Percentiles rank a stretch among this genome's conserved stretches.
Evolutionary conservation across 2,329 filamentous ascomycete species (phyloP).

Genomic region (Aaosphaeria arxii): DNA sequence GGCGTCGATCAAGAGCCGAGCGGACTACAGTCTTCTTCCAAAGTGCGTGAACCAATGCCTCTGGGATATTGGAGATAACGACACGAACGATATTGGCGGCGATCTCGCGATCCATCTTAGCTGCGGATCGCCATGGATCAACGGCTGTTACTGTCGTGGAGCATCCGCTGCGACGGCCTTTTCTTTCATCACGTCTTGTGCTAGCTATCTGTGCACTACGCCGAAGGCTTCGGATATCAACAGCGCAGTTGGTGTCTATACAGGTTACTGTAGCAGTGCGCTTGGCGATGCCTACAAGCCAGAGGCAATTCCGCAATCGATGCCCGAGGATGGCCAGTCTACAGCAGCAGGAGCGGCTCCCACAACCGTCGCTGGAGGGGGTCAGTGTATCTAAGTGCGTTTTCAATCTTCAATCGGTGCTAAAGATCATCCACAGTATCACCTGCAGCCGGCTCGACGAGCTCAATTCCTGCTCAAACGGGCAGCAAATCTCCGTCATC

Average conservation of each 20-base stretch:
- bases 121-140: slow-evolving; percentile 8
- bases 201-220: slow-evolving; percentile 8
- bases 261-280: slow-evolving; percentile 10
- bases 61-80: slow-evolving; percentile 10
- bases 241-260: slow-evolving; percentile 7
- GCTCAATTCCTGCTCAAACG: too few relatives aligned
- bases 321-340: neutral
- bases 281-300: slow-evolving; percentile 10
- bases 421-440: too few relatives aligned
- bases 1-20: slow-evolving; percentile 7
- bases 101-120: slow-evolving; percentile 10
- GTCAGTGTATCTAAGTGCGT: too few relatives aligned
- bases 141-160: slow-evolving; percentile 9
- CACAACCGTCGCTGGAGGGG: neutral
- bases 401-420: too few relatives aligned
- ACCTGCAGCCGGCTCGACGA: too few relatives aligned
- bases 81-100: slow-evolving; percentile 7
- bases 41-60: slow-evolving; percentile 13
- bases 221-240: slow-evolving; percentile 6
- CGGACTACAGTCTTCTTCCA: slow-evolving; percentile 8
- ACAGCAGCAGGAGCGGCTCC: neutral
- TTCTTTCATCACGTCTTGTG: slow-evolving; percentile 10
- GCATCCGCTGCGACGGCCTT: slow-evolving; percentile 3
- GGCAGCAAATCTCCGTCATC: too few relatives aligned
- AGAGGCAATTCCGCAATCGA: slow-evolving; percentile 2